These are phyloP conservation scores for Magnusiomyces paraingens DNA, from an alignment of 1,139 yeast genomes.

Conservation along the genomic window DNA sequence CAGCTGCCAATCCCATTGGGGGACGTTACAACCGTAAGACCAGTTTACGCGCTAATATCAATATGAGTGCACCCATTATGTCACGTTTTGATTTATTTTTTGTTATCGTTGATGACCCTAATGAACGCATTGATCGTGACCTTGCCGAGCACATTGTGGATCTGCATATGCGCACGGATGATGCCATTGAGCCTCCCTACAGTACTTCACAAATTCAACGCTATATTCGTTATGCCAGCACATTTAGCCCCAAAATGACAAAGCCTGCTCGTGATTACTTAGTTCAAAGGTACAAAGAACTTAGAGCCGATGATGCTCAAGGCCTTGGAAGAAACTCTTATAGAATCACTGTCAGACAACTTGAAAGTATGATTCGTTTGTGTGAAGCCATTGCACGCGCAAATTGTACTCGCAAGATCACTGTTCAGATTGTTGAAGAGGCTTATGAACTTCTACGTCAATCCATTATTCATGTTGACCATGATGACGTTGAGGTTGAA, in stretches of 20 bases:
- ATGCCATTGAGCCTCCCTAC: constrained; percentile 85
- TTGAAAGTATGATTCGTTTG: constrained; percentile 84
- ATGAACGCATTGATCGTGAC: constrained; percentile 82
- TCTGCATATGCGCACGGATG: constrained; percentile 85
- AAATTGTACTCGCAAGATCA: constrained; percentile 84
- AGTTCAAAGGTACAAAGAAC: constrained; percentile 76
- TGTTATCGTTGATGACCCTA: constrained; percentile 91
- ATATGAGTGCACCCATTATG: constrained; percentile 99
- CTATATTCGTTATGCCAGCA: constrained; percentile 86
- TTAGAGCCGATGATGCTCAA: constrained; percentile 88
- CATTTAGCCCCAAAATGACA: constrained; percentile 87
- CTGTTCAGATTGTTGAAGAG: constrained; percentile 84
- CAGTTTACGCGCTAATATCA: constrained; percentile 78
- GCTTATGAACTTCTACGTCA: constrained; percentile 87
- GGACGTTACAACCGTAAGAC: constrained; percentile 89
- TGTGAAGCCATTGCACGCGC: constrained; percentile 98
- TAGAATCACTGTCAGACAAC: constrained; percentile 93
- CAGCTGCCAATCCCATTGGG: constrained; percentile 96
- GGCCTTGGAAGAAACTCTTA: constrained; percentile 81
- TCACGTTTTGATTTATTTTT: constrained; percentile 95
- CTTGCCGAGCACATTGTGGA: constrained; percentile 90
- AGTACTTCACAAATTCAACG: constrained; percentile 83
- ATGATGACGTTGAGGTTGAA: constrained; percentile 84
- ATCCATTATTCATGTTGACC: constrained; percentile 89
- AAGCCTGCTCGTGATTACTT: constrained; percentile 72